Base-by-base conservation (phyloP, 805 yeast species). In the Candida tallmaniae region DNA sequence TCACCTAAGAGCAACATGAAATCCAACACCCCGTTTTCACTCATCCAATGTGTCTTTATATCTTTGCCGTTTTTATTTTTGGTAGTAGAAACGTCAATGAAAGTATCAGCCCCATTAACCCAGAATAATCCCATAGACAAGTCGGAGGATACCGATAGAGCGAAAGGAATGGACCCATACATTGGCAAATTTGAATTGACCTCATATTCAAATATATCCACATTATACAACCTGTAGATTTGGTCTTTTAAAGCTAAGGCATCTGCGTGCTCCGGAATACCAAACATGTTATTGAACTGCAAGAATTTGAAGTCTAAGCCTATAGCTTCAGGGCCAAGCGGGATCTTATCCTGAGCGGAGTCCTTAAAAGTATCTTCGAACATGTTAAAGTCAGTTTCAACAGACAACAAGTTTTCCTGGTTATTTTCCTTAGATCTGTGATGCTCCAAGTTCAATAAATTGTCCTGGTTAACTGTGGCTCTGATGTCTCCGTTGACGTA, bases 251-350 rank as follows among this genome's bases (percentile, higher is more conserved):
- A 64, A 13, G 80, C 68, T 31, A 93, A 60, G 1, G 82, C 65
- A 46, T 86, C 95, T 0, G 97, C 90, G 51, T 93, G 98, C 57
- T 93, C 98, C 0, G 98, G 97, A 28, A 93, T 83, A n/a, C 99
- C 99, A 55, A 76, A 93, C 1, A 86, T 83, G 48, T 81, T 70
- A 4, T 65, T 54, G 45, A 69, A 80, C 1, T 76, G 79, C 3
- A 59, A 51, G 44, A 93, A 80, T 0, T 76, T 60, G 39, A 87
- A 71, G 54, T 93, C 99, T 19, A 84, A 44, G 0, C 82, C 96
- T 17, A 93, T 69, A 0, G 96, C 76, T 56, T 93, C 97, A 0
- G 98, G 97, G 0, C 95, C 95, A 25, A 83, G 60, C 6, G 88
- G 86, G 9, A 83, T 44, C 3, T 68, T 60, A 54, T 93, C 98